A percentile compares a stretch with the other conserved stretches of the same genome.
Conservation (phyloP, 768 basidiomycete species). For the Lentinula sp. region DNA sequence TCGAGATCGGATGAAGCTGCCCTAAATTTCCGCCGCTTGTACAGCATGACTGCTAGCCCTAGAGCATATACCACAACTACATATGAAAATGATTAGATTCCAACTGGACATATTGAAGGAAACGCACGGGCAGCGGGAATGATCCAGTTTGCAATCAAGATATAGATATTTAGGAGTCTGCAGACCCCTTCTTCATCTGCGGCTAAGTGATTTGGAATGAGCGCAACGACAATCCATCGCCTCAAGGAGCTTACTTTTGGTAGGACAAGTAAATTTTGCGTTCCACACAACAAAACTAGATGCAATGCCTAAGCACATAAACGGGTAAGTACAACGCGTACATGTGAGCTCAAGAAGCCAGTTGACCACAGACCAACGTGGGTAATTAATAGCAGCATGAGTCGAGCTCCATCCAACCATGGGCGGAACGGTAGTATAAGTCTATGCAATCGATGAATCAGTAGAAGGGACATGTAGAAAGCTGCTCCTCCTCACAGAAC, state of each 20-base stretch:
- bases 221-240: too few relatives aligned
- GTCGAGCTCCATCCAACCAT: constrained; percentile 50
- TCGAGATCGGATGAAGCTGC: not conserved
- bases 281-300: constrained; percentile 35
- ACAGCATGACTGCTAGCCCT: constrained; percentile 33
- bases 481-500: constrained; percentile 28
- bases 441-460: constrained; percentile 18
- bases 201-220: constrained; percentile 17
- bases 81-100: constrained; percentile 14
- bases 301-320: constrained; percentile 31
- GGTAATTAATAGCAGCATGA: constrained; percentile 35
- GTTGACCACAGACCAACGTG: constrained; percentile 37
- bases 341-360: not conserved
- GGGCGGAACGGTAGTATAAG: constrained; percentile 40
- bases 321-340: not conserved
- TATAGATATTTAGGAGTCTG: constrained; percentile 39
- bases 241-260: constrained; percentile 24
- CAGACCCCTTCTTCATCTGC: constrained; percentile 39
- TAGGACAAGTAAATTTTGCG: constrained; percentile 36
- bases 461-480: not conserved
- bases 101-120: constrained; percentile 1
- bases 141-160: constrained; percentile 48
- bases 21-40: constrained; percentile 7
- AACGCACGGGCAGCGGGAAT: constrained; percentile 44
- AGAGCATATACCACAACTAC: constrained; percentile 30